Conservation (phyloP, 73 alveolate genomes). For the Paramecium caudatum region DNA sequence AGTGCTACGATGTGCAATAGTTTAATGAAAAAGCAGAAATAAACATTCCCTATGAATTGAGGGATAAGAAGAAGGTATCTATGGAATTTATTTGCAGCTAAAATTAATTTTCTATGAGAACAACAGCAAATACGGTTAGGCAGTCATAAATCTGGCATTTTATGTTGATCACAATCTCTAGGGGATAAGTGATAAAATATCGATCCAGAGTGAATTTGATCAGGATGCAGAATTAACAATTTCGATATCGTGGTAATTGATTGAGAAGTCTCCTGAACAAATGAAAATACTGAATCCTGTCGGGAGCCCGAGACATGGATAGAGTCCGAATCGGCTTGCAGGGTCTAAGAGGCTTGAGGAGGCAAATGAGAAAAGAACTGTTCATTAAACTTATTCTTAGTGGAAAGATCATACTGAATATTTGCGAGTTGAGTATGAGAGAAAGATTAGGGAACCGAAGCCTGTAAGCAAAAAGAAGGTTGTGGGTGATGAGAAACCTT, state of each 20-base stretch:
- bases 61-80: conserved; percentile 1
- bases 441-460: neutral
- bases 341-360: neutral
- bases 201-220: neutral
- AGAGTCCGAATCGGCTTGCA: neutral
- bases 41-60: neutral
- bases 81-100: neutral
- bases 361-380: conserved; percentile 10
- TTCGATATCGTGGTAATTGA: neutral
- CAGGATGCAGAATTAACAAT: conserved; percentile 5
- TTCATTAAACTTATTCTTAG: neutral
- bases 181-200: neutral
- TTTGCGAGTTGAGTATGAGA: neutral
- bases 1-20: neutral
- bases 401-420: conserved; percentile 48
- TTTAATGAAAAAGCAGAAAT: conserved; percentile 15
- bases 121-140: neutral
- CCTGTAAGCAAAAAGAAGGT: neutral
- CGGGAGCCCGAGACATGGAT: too few species aligned
- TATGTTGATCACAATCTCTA: neutral
- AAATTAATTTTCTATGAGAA: conserved; percentile 26
- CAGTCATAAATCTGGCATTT: conserved; percentile 2
- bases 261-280: neutral
- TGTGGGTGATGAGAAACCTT: neutral
- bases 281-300: too few species aligned